These are phyloP conservation scores for Epichloe sp. DNA, from an alignment of 2,329 filamentous ascomycete species.

Conservation along the genomic window DNA sequence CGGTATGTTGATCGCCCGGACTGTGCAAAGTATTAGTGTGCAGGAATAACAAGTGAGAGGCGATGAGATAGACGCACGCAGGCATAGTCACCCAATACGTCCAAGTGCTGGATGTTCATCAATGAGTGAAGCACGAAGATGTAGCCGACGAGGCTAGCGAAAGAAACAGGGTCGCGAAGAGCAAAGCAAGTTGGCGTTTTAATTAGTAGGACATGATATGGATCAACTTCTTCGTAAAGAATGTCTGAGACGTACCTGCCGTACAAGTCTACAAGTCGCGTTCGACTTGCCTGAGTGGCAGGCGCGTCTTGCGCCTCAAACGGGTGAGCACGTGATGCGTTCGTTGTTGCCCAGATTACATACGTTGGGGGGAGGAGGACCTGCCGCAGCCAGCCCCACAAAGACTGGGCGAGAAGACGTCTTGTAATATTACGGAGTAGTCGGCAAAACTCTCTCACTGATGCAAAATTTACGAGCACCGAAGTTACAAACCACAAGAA, in stretches of 20 bases:
- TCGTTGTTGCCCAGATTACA: too few relatives aligned
- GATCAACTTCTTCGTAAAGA: neutral
- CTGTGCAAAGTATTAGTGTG: slow-evolving; percentile 26
- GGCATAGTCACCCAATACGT: slow-evolving; percentile 21
- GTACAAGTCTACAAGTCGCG: neutral
- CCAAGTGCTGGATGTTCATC: neutral
- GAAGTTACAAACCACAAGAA: neutral
- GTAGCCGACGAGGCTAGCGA: neutral
- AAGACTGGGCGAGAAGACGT: neutral
- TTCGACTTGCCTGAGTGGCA: neutral
- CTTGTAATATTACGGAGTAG: too few relatives aligned
- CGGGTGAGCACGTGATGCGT: slow-evolving; percentile 9
- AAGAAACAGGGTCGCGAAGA: neutral
- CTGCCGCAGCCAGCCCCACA: neutral
- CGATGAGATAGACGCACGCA: slow-evolving; percentile 23
- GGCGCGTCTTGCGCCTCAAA: slow-evolving; percentile 1
- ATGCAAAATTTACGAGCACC: too few relatives aligned
- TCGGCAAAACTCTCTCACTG: too few relatives aligned
- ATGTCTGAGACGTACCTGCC: neutral
- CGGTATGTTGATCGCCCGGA: slow-evolving; percentile 50
- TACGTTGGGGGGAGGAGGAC: too few relatives aligned
- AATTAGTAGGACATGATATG: neutral
- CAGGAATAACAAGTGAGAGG: neutral
- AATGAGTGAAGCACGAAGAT: neutral
- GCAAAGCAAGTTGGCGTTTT: neutral